A percentile compares a stretch with the other conserved stretches of the same genome.
phyloP scores from a whole-genome alignment of 1,139 yeast species.

The Kluyveromyces marxianus region DNA sequence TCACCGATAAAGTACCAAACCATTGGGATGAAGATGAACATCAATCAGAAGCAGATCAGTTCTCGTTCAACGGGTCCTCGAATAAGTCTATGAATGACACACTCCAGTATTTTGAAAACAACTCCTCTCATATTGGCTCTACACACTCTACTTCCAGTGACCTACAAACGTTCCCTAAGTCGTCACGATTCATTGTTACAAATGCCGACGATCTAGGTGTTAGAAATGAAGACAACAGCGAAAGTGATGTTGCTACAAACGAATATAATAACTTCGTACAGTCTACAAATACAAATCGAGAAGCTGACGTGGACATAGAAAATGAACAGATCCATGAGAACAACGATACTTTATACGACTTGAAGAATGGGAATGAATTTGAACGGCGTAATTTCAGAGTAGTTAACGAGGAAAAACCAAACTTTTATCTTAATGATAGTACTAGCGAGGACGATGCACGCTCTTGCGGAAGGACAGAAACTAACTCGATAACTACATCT shows the following conservation, averaged over 20 bases:
- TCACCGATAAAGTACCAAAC: not conserved
- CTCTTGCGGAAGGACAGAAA: conserved; percentile 3
- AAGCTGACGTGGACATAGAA: not conserved
- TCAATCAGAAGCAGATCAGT: not conserved
- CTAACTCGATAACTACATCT: not conserved
- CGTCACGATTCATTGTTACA: not conserved
- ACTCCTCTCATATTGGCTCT: not conserved
- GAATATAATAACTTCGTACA: too few species aligned
- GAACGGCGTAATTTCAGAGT: conserved; percentile 20
- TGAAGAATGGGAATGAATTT: not conserved
- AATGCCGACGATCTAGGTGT: not conserved
- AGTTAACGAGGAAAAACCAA: conserved; percentile 27
- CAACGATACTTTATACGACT: not conserved
- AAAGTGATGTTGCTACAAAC: too few species aligned
- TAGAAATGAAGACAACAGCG: too few species aligned
- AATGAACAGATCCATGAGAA: not conserved
- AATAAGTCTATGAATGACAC: not conserved
- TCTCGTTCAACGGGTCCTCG: not conserved
- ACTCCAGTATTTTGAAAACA: not conserved
- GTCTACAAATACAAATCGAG: too few species aligned
- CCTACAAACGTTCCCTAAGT: not conserved
- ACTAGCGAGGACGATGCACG: conserved; percentile 14
- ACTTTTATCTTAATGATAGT: conserved; percentile 20
- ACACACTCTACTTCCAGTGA: not conserved
- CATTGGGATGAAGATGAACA: not conserved